Percentiles rank a stretch among this genome's conserved stretches.
Conservation (phyloP, 176 grass and related monocot species). For the Avena sativa region DNA sequence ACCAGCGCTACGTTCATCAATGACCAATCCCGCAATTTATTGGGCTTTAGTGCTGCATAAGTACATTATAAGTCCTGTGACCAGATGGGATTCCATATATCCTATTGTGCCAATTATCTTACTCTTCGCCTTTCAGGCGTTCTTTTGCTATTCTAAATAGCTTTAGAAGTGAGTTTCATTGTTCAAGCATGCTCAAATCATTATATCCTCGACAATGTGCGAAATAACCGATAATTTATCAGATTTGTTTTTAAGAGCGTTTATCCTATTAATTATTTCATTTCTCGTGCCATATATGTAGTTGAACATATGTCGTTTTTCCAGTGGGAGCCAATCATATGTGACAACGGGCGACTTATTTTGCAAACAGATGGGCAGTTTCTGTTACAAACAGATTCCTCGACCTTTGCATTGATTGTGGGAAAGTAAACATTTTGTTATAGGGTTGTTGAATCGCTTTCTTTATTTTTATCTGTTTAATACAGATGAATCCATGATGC, state of each 20-base stretch:
- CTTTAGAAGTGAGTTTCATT: not conserved
- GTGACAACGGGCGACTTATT: no score
- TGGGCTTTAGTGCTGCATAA: not conserved
- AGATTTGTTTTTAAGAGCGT: no score
- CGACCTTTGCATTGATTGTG: no score
- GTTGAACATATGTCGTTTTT: no score
- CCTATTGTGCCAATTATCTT: not conserved
- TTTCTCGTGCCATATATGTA: no score
- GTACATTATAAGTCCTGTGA: not conserved
- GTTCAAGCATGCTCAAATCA: not conserved
- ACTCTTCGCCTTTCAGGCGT: not conserved
- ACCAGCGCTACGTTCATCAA: not conserved
- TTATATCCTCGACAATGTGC: not conserved
- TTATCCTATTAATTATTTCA: no score
- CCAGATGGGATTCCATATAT: not conserved
- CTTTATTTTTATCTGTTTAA: not conserved
- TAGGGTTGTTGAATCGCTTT: not conserved
- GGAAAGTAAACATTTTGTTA: no score
- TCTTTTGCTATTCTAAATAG: not conserved
- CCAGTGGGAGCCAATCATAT: no score
- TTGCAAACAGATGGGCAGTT: no score
- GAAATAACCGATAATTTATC: not conserved
- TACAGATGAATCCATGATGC: not conserved
- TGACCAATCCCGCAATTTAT: no score
- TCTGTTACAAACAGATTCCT: no score